Base-by-base conservation (phyloP, 768 basidiomycete species). In the Rhodotorula babjevae region DNA sequence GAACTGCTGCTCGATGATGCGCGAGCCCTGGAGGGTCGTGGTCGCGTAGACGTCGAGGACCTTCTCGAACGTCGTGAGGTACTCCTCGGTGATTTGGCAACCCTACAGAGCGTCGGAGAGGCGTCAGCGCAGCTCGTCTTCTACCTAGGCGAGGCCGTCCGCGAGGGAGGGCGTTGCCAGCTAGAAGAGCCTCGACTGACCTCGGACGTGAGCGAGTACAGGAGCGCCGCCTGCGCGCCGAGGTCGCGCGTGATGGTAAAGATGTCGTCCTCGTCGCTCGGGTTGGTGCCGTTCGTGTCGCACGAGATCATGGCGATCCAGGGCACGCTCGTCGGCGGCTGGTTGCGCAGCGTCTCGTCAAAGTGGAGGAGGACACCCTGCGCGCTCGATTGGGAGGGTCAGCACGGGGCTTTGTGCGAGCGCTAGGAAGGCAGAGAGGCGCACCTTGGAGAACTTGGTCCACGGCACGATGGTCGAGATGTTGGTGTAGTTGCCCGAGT, bases 251-350 rank as follows among this genome's bases (percentile, higher is more conserved):
- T 92, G 55, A 91, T 84, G 0, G 90, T 91, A 81, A 96, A 92
- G 64, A 94, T 85, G 79, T 96, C 93, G 61, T 83, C 80, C 6
- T 85, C 83, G 25, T 76, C 61, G 21, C 74, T 68, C 60, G 49
- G 72, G 42, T 65, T 59, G 23, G 90, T 90, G 27, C 88, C 84
- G 80, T 93, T 93, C 67, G 79, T 78, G 78, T 94, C 92, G 80
- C 93, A 95, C 7, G 87, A 85, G 61, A 96, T 86, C 74, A 93
- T 84, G 21, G 93, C 93, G 77, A 96, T 90, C 92, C 93, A 96
- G 8, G 93, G 92, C 0, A 92, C 91, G 11, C 82, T 84, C 6
- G 90, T 89, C 23, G 63, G 71, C 23, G 75, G 66, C 33, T 68
- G 55, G 40, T 50, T 68, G 12, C 75, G 63, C 55, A 76, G 72